A percentile compares a stretch with the other conserved stretches of the same genome.
phyloP scores from a whole-genome alignment of 306 rosid genomes.

The Cicer chorassanicum region DNA sequence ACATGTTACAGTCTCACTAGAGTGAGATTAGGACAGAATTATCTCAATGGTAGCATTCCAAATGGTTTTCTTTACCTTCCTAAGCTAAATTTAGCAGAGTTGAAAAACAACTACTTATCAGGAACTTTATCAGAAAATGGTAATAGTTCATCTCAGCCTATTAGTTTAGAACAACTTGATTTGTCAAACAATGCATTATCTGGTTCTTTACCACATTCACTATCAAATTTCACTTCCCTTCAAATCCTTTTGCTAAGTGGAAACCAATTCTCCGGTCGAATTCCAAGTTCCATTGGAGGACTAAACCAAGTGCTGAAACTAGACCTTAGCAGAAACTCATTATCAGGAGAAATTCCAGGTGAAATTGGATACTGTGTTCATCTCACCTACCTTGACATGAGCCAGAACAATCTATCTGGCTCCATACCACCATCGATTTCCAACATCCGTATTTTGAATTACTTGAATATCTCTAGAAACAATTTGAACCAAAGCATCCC shows the following conservation, averaged over 20 bases:
- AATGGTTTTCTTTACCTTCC: slow-evolving; percentile 81
- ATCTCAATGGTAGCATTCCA: slow-evolving; percentile 84
- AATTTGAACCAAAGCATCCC: slow-evolving; percentile 72
- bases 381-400: slow-evolving; percentile 82
- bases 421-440: slow-evolving; percentile 66
- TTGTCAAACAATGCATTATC: slow-evolving; percentile 77
- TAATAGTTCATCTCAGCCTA: slow-evolving; percentile 59
- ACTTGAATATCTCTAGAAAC: slow-evolving; percentile 74
- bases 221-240: slow-evolving; percentile 69
- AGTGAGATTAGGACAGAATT: slow-evolving; percentile 76
- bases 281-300: slow-evolving; percentile 74
- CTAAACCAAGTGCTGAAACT: slow-evolving; percentile 65
- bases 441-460: slow-evolving; percentile 63
- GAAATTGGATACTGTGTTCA: slow-evolving; percentile 62
- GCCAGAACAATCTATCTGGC: slow-evolving; percentile 91
- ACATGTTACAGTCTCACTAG: slow-evolving; percentile 71
- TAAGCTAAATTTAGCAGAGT: slow-evolving; percentile 65
- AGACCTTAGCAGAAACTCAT: slow-evolving; percentile 69
- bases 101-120: slow-evolving; percentile 73
- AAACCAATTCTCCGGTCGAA: slow-evolving; percentile 77
- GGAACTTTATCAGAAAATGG: slow-evolving; percentile 72
- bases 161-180: slow-evolving; percentile 63
- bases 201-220: slow-evolving; percentile 69
- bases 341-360: slow-evolving; percentile 67
- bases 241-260: slow-evolving; percentile 70